These are phyloP conservation scores for Wallacemonas sp. DNA, from an alignment of 208 protist genomes.

Conservation along the genomic window DNA sequence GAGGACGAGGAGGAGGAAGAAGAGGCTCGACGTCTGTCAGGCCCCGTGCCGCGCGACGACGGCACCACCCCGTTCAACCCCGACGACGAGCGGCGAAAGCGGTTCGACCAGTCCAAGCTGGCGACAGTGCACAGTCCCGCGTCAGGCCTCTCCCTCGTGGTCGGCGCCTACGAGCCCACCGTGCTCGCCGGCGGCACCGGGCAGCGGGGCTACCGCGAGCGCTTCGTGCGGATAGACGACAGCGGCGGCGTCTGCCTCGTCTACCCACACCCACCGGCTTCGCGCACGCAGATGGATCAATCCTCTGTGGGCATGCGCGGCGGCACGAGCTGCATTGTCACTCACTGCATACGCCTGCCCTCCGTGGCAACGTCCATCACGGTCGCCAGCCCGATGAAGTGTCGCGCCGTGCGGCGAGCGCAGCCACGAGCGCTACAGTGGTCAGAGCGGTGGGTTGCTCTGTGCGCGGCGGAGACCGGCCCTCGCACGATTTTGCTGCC, in stretches of 20 bases:
- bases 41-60: background rate
- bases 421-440: slow-evolving; percentile 23
- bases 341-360: slow-evolving; percentile 4
- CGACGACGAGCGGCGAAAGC: background rate
- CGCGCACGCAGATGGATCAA: slow-evolving; percentile 19
- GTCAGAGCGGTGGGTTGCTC: slow-evolving; percentile 14
- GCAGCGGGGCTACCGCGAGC: slow-evolving; percentile 13
- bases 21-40: background rate
- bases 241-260: slow-evolving; percentile 38
- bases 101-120: background rate
- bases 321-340: background rate
- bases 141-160: background rate
- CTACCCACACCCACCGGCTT: slow-evolving; percentile 24
- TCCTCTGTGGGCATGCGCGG: background rate
- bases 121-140: background rate
- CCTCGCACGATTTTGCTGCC: slow-evolving; percentile 35
- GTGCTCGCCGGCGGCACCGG: background rate
- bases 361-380: slow-evolving; percentile 18
- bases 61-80: slow-evolving; percentile 2
- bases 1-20: background rate
- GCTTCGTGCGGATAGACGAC: slow-evolving; percentile 38
- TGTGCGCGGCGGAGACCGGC: slow-evolving; percentile 21
- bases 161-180: background rate
- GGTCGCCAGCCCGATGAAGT: slow-evolving; percentile 14
- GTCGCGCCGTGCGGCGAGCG: slow-evolving; percentile 22